Evolutionary conservation across 2,329 filamentous ascomycete species (phyloP).

Genomic region (Coniochaeta ligniaria): DNA sequence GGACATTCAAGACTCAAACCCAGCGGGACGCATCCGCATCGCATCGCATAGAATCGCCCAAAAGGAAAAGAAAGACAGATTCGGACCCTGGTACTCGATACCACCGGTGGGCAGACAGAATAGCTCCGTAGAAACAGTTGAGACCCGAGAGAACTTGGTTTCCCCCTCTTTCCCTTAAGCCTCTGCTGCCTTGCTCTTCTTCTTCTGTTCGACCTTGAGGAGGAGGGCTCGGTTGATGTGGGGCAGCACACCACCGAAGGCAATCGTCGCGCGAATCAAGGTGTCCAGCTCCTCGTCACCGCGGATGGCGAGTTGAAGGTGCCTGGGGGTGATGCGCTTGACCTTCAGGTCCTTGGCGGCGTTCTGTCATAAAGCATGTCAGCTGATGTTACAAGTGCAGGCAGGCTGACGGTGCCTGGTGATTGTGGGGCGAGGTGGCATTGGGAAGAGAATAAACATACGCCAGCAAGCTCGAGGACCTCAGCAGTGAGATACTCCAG

Average conservation of each 20-base stretch:
- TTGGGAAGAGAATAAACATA: conserved; percentile 34
- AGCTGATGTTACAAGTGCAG: not conserved
- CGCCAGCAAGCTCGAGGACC: conserved; percentile 92
- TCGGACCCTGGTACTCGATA: not conserved
- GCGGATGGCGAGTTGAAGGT: conserved; percentile 94
- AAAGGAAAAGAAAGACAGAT: not conserved
- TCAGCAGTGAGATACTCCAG: conserved; percentile 97
- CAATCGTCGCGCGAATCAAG: conserved; percentile 93
- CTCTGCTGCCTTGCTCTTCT: conserved; percentile 28
- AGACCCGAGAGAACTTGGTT: not conserved
- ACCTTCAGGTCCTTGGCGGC: conserved; percentile 99
- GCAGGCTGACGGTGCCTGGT: conserved; percentile 4
- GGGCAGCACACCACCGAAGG: conserved; percentile 94
- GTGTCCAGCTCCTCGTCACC: conserved; percentile 98
- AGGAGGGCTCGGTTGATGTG: conserved; percentile 97
- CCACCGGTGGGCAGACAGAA: not conserved
- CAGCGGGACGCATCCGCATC: not conserved
- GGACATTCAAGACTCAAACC: not conserved
- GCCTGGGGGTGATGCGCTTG: conserved; percentile 98
- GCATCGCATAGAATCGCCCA: not conserved
- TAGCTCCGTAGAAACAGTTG: not conserved
- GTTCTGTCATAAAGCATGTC: conserved; percentile 46
- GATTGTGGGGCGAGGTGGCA: not conserved
- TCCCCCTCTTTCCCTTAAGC: conserved; percentile 14
- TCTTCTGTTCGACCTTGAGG: conserved; percentile 34